These are phyloP conservation scores for Lactifluus volemus DNA, from an alignment of 768 basidiomycete species.

Conservation along the genomic window DNA sequence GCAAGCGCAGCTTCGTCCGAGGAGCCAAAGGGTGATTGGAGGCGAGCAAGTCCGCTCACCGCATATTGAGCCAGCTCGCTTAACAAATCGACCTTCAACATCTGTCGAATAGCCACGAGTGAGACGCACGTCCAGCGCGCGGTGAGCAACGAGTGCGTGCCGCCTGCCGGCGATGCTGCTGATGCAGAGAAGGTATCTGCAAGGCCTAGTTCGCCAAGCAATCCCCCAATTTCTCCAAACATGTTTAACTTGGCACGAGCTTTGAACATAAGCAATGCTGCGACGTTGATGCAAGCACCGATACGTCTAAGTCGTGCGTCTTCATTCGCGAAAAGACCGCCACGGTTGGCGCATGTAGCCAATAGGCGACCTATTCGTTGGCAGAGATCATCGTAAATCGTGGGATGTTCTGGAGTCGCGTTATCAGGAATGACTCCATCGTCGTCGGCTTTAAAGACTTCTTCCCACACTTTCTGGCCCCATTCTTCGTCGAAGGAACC, in stretches of 20 bases:
- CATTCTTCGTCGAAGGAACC: slow-evolving; percentile 4
- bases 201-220: neutral
- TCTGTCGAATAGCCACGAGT: neutral
- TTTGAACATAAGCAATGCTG: neutral
- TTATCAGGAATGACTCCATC: neutral
- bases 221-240: neutral
- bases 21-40: neutral
- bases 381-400: neutral
- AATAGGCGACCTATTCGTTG: neutral
- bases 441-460: neutral
- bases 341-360: neutral
- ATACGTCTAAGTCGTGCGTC: neutral
- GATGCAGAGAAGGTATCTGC: neutral
- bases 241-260: neutral
- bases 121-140: slow-evolving; percentile 3
- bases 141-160: neutral
- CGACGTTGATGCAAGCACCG: neutral
- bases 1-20: neutral
- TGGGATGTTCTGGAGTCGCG: no score
- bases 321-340: neutral
- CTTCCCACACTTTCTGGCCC: slow-evolving; percentile 1
- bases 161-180: neutral
- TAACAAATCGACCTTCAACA: neutral
- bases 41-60: neutral
- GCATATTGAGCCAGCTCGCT: neutral